A percentile compares a stretch with the other conserved stretches of the same genome.
Conservation (phyloP, 768 basidiomycete genomes). For the Xerocomus brunneocitrinus region DNA sequence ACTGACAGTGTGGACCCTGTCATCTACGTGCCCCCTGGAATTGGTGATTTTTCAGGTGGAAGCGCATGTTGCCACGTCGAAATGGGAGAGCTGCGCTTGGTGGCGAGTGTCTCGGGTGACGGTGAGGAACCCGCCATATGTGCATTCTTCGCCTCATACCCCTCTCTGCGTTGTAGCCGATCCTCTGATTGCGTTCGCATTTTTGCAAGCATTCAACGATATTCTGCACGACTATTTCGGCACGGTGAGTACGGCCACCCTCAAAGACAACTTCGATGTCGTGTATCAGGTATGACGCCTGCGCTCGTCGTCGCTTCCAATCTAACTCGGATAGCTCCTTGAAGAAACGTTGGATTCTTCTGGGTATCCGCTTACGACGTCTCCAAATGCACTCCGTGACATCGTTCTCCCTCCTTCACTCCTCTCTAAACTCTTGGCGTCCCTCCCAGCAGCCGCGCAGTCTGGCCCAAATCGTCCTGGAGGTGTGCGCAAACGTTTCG, state of each 20-base stretch:
- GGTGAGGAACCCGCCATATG: conserved; percentile 38
- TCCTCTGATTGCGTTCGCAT: conserved; percentile 85
- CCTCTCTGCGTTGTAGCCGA: conserved; percentile 53
- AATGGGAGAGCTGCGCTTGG: conserved; percentile 67
- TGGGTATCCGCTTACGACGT: conserved; percentile 89
- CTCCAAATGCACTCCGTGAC: conserved; percentile 83
- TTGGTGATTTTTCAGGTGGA: conserved; percentile 38
- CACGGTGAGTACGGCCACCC: conserved; percentile 66
- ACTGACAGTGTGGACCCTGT: conserved; percentile 67
- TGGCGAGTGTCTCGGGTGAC: conserved; percentile 82
- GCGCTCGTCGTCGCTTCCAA: neutral
- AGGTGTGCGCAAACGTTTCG: conserved; percentile 10
- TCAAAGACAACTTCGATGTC: conserved; percentile 91
- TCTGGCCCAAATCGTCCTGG: conserved; percentile 27
- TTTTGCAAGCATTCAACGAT: conserved; percentile 79
- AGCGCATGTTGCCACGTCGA: conserved; percentile 82
- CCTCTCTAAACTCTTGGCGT: conserved; percentile 61
- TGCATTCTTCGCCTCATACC: neutral
- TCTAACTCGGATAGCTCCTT: conserved; percentile 53
- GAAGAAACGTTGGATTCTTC: conserved; percentile 95
- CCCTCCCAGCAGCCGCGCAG: conserved; percentile 24
- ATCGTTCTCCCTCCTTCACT: conserved; percentile 91
- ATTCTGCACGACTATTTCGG: conserved; percentile 87
- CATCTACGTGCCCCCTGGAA: conserved; percentile 52
- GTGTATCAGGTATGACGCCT: conserved; percentile 74